Evolutionary conservation across 2,329 filamentous ascomycete genomes (phyloP), one percentile per base, ranked within the genome.

Genomic region (Talaromyces sp.): DNA sequence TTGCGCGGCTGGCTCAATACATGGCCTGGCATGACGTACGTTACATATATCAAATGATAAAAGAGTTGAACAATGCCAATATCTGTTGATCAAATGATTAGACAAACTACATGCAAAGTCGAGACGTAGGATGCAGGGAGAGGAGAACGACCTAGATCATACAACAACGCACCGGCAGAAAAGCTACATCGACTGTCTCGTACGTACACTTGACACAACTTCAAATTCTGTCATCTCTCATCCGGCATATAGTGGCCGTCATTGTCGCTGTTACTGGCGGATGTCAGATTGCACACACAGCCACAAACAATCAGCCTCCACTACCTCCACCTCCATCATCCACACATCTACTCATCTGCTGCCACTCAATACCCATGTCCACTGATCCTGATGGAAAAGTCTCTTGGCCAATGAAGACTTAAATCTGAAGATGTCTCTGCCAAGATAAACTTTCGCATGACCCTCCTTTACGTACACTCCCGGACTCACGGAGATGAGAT

Each of bases 271-370:
- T 3, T n/a, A 52, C 49, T n/a, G 27, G 49, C 15, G 31, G 31
- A 15, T 35, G n/a, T 35, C 31, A 19, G 15, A 35, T 56, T 56
- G 13, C 50, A 19, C 25, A 13, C 50, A 35, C 50, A 56, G 50
- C 50, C 50, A 22, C 50, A 56, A 56, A 56, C 31, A 56, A 56
- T 56, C 31, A 19, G 50, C 50, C 50, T 56, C 31, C 50, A 50
- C 47, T 50, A 25, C 25, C 47, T 50, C 25, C 47, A 19, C 50
- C 31, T 35, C 13, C 49, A 33, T n/a, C 11, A 52, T 52, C 49
- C 49, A 54, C 50, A 35, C n/a, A n/a, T 35, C 37, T 37, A n/a
- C 22, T 56, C 50, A 33, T 33, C 17, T 37, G n/a, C 27, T 37
- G n/a, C 31, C 50, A 56, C 31, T 56, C 27, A 22, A 11, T 15